phyloP scores from a whole-genome alignment of 2,329 filamentous ascomycete species.

The Fusarium albidum region DNA sequence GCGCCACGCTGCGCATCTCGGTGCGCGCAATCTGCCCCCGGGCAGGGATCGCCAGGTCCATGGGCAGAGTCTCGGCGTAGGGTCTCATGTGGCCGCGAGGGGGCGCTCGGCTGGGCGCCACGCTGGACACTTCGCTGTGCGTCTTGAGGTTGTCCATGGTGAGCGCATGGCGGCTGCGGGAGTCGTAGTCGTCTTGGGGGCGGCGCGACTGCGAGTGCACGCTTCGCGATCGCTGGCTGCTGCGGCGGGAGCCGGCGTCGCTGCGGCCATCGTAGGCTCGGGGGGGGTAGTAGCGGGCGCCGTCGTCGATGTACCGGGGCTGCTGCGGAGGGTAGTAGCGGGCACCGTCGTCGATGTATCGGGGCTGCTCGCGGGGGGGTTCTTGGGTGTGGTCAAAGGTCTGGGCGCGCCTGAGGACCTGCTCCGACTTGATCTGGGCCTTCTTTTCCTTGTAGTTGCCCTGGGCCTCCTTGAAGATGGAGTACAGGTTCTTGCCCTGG shows the following conservation, averaged over 20 bases:
- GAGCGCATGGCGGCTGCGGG: conserved; percentile 51
- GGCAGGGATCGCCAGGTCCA: conserved; percentile 52
- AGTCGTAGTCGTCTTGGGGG: conserved; percentile 42
- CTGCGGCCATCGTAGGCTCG: conserved; percentile 44
- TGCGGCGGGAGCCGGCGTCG: conserved; percentile 53
- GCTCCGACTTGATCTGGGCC: conserved; percentile 77
- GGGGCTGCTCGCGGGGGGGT: conserved; percentile 24
- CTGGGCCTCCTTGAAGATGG: conserved; percentile 92
- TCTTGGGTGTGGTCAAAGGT: conserved; percentile 53
- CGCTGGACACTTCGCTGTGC: conserved; percentile 61
- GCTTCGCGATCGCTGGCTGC: conserved; percentile 51
- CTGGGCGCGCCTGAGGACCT: conserved; percentile 66
- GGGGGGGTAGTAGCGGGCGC: conserved; percentile 47
- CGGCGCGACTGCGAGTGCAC: conserved; percentile 42
- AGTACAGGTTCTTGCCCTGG: conserved; percentile 88
- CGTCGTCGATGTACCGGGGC: conserved; percentile 41
- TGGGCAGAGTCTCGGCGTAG: conserved; percentile 48
- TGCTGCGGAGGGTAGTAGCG: conserved; percentile 25
- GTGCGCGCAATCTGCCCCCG: conserved; percentile 39
- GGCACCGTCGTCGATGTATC: conserved; percentile 45
- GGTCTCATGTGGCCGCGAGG: conserved; percentile 51
- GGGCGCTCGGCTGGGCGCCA: conserved; percentile 54
- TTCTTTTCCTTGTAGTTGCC: conserved; percentile 89
- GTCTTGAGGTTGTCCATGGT: conserved; percentile 62
- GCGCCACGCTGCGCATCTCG: conserved; percentile 42